Evolutionary conservation across 73 alveolate genomes (phyloP), one percentile per base, ranked within the genome.

Genomic region (Blepharisma stoltei): DNA sequence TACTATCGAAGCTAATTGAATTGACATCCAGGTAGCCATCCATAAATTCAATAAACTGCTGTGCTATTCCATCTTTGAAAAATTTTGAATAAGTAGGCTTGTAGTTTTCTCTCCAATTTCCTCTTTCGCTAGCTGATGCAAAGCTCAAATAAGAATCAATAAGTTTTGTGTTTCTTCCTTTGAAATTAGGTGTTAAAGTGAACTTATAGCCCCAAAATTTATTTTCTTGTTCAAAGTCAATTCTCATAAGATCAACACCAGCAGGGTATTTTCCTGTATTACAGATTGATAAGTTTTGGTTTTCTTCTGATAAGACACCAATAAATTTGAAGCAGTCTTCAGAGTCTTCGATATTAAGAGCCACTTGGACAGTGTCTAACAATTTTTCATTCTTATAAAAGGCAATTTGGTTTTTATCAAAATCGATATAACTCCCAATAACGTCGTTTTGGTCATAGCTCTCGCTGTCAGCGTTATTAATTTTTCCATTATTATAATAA

Each of bases 41-140:
- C 60, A 87, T 70, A 65, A 81, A 82, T 76, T 77, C 89, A n/a
- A 82, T 91, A 78, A 87, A 82, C 78, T 87, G 91, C 76, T 87
- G 88, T 77, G 77, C 86, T 55, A 71, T 78, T 77, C 83, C 91
- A 4, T 69, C 45, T 69, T 69, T 69, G 54, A 83, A 87, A 60
- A 54, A 76, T 81, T 77, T 78, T 41, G 83, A 84, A 21, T 67
- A 83, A 70, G 76, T 87, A 67, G 82, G 83, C 38, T 71, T 84
- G 68, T 60, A 76, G 45, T 81, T 67, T 54, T 78, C 78, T 47
- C 69, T 14, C 79, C 83, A 82, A 49, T 54, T 81, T 70, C 71
- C 80, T 69, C 70, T 70, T 45, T 82, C 47, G 25, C 67, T 67
- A 32, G 41, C 41, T 6, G 79, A 6, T 11, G 79, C 76, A 53